Evolutionary conservation across 2,329 filamentous ascomycete genomes (phyloP), one percentile per base, ranked within the genome.

Genomic region (Aspergillus amoenus): DNA sequence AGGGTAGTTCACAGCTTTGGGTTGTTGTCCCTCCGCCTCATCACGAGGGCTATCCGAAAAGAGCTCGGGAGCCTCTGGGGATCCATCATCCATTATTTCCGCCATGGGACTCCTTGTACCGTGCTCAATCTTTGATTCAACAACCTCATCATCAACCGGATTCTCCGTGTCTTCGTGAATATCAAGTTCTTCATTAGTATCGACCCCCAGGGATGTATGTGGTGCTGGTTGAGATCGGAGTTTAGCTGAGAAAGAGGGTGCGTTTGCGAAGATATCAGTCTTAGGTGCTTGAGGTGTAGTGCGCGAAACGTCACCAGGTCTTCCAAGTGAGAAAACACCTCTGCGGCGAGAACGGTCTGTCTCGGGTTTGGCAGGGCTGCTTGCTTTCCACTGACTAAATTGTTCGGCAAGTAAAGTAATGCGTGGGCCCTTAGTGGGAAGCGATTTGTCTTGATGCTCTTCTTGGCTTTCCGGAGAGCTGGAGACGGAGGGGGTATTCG

Each of bases 361-460:
- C 68, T 64, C 60, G 64, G 55, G 53, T 48, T 71, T 70, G 61
- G 82, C 66, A 3, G 85, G 84, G 61, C 84, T 88, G 22, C 78
- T 78, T 1, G 87, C 79, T 61, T 81, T 81, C 88, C 88, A 91
- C 22, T 81, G 79, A 57, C 77, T 81, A 4, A 90, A 74, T 64
- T 87, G 82, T 39, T 82, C 77, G 4, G 84, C 84, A 39, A 91
- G 75, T 22, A 86, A 84, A 1, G 86, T 88, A 60, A 89, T 88
- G 2, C 85, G 85, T 51, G 84, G 68, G 17, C 75, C 74, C 30
- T 54, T 61, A 41, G 60, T 65, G 45, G 60, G 55, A 21, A 58
- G 44, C 30, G 68, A 59, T 34, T 61, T 56, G 3, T 24, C 18
- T 24, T 45, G 43, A 4, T 13, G 27, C 22, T 24, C 39, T 15